Base-by-base conservation (phyloP, 495 filamentous ascomycete species). In the Aspergillus panamensis region DNA sequence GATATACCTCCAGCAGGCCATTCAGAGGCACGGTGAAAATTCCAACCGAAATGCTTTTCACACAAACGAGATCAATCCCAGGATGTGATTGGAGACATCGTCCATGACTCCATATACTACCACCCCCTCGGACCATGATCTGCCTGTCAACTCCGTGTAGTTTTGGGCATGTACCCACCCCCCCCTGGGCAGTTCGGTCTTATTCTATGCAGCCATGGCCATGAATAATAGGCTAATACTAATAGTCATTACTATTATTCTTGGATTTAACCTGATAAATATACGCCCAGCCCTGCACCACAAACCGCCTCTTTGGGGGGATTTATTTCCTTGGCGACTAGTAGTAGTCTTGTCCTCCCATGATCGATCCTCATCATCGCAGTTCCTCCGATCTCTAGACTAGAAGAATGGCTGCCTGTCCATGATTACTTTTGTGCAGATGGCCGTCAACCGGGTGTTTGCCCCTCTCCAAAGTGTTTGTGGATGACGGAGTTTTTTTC, bases 111-210 rank as follows among this genome's bases (percentile, higher is more conserved):
- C 5, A 14, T 9, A 40, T 40, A 40, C 37, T 21, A 10, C 6
- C 42, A 9, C 48, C 48, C 48, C 48, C 48, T 39, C 56, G 56
- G 56, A 58, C 56, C 56, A 58, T 45, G 56, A 58, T 58, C 48
- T 58, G 14, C 48, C 56, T 52, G 48, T 58, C 56, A 52, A 31
- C 39, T 45, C 56, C 56, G 56, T 58, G 56, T 58, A 58, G 48
- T 52, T 52, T 48, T 51, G 45, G 45, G 51, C 51, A 60, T 60
- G 51, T 55, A 55, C 37, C 58, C 52, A 60, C 57, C 29, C 9
- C 4, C 19, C n/a, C n/a, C n/a, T n/a, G n/a, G 29, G 44, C 51
- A 60, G n/a, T n/a, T 58, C 39, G 52, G 37, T 48, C 16, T 47
- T 16, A 19, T 52, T 29, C 8, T 48, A 25, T 51, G 48, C 48